A percentile compares a stretch with the other conserved stretches of the same genome.
Conservation (phyloP, 805 yeast species). For the Grigorovia jiainica region DNA sequence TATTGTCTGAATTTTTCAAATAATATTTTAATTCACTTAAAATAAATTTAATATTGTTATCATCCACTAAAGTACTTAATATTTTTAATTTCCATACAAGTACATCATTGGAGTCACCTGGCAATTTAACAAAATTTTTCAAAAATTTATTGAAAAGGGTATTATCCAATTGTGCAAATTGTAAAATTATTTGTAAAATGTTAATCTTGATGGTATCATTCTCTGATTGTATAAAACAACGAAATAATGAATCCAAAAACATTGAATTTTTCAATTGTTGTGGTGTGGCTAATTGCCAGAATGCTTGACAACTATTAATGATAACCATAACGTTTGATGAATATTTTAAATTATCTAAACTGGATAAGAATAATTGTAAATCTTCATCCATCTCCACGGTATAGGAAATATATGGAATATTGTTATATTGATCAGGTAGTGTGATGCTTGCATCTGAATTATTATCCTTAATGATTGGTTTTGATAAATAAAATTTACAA, state of each 20-base stretch:
- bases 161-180: constrained; percentile 26
- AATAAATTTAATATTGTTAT: constrained; percentile 40
- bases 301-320: constrained; percentile 49
- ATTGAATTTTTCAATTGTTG: constrained; percentile 38
- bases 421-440: constrained; percentile 37
- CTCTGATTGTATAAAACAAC: constrained; percentile 30
- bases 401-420: constrained; percentile 32
- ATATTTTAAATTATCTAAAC: constrained; percentile 38
- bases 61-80: constrained; percentile 48
- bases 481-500: constrained; percentile 47
- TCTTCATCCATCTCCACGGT: constrained; percentile 46
- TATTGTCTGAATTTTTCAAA: constrained; percentile 26
- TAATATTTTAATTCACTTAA: constrained; percentile 57
- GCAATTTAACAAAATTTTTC: constrained; percentile 45
- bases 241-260: constrained; percentile 42
- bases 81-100: constrained; percentile 52
- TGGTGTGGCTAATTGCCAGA: constrained; percentile 50
- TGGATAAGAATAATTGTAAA: constrained; percentile 41
- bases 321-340: constrained; percentile 52
- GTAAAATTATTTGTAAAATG: constrained; percentile 40
- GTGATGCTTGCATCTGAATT: constrained; percentile 18
- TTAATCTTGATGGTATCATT: constrained; percentile 27
- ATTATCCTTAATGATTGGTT: constrained; percentile 37
- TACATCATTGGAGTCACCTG: constrained; percentile 37
- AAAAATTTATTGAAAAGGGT: constrained; percentile 31